phyloP scores from a whole-genome alignment of 2,329 filamentous ascomycete genomes.

The Didymella lethalis region DNA sequence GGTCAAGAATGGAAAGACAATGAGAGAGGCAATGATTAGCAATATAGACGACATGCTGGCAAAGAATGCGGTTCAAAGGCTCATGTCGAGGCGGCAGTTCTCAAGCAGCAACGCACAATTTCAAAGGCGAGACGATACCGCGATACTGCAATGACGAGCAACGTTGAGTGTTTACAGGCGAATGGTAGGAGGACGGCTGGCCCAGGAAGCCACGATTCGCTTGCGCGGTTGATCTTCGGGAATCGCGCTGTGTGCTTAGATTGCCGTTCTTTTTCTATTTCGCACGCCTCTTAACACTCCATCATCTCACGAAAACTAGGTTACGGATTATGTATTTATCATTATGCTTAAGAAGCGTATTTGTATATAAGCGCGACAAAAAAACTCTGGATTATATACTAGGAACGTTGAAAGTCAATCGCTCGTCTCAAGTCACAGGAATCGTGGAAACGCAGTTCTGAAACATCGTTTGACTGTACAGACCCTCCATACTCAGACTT shows the following conservation, averaged over 20 bases:
- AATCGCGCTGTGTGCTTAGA: not conserved
- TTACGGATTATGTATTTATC: not conserved
- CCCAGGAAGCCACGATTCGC: constrained; percentile 9
- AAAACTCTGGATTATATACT: no score
- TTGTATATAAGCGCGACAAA: no score
- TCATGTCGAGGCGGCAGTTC: not conserved
- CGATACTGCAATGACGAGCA: not conserved
- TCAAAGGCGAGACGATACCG: not conserved
- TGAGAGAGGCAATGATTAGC: constrained; percentile 8
- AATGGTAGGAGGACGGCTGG: constrained; percentile 5
- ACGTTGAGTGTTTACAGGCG: not conserved
- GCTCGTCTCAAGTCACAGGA: not conserved
- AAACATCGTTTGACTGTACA: not conserved
- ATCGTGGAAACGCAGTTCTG: not conserved
- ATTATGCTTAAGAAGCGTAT: not conserved
- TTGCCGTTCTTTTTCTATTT: not conserved
- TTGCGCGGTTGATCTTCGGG: constrained; percentile 16
- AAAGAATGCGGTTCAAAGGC: not conserved
- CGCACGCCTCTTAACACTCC: not conserved
- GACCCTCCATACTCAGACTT: not conserved
- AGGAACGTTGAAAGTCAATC: not conserved
- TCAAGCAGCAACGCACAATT: not conserved
- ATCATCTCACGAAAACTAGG: no score
- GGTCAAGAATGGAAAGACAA: constrained; percentile 32
- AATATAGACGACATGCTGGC: constrained; percentile 2